Base-by-base conservation (phyloP, 345 rosid genomes). In the Moricandia moricandioides region DNA sequence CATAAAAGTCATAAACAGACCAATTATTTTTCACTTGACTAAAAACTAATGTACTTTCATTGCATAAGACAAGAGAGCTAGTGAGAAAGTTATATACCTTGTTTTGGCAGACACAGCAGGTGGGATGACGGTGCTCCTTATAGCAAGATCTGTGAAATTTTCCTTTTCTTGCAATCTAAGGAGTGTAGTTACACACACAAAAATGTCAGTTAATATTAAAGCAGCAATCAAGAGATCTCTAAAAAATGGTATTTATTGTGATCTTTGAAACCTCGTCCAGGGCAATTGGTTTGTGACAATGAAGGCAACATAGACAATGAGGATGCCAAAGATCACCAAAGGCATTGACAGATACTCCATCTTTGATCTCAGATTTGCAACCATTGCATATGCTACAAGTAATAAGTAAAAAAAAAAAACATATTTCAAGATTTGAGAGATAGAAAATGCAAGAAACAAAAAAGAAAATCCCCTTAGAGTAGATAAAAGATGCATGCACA, bases 321-420 rank as follows among this genome's bases (percentile, higher is more conserved):
- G 88, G 97, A 81, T 92, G 96, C 81, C 86, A 92, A 77, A 65
- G 76, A 70, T 65, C 67, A 54, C 87, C 94, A 87, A 85, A 78
- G 80, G 82, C 85, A 56, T 89, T 86, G 70, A 85, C 78, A 79
- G 83, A 87, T 74, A 79, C 82, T 37, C 87, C 90, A 71, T 71
- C 73, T 24, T 83, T 86, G 26, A 88, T 85, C 27, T 75, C 87
- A n/a, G 74, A 73, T 14, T 83, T 73, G 85, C 96, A 89, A 16
- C 88, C 87, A 47, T 80, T 77, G 60, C 92, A 89, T 72, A 82
- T 5, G 77, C 98, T 92, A 77, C 70, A 63, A 58, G 31, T 21
- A 3, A 39, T 10, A 39, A 3, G 40, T 35, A 39, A 13, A 13
- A 45, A 40, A 0, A 2, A 29, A 29, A 29, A 29, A 56, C 10